These are phyloP conservation scores for Gaeumannomyces sp. DNA, from an alignment of 2,329 filamentous ascomycete genomes.

Conservation along the genomic window DNA sequence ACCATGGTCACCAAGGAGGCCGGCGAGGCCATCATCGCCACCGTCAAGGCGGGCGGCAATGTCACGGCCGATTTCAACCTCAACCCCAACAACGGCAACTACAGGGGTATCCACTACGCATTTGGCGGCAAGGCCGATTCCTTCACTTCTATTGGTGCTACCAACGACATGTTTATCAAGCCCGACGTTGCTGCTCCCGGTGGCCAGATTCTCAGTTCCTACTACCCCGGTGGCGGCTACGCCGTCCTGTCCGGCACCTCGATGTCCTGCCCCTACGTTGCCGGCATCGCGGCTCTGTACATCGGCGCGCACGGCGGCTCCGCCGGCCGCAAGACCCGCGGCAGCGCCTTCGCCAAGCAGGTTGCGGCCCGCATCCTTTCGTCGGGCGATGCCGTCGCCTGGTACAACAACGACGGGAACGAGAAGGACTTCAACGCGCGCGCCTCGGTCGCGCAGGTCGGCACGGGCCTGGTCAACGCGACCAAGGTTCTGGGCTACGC, in stretches of 20 bases:
- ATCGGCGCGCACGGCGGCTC: constrained; percentile 26
- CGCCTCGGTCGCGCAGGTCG: constrained; percentile 31
- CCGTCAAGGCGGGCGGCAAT: constrained; percentile 22
- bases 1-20: constrained; percentile 20
- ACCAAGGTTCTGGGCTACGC: constrained; percentile 32
- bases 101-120: constrained; percentile 11
- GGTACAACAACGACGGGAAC: neutral
- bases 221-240: constrained; percentile 30
- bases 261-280: constrained; percentile 42
- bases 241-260: constrained; percentile 44
- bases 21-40: constrained; percentile 25
- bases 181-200: constrained; percentile 38
- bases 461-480: constrained; percentile 35
- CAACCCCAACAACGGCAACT: constrained; percentile 6
- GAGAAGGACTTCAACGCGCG: neutral
- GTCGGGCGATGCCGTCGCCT: neutral
- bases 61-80: constrained; percentile 24
- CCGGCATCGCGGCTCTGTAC: constrained; percentile 39
- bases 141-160: constrained; percentile 37
- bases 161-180: constrained; percentile 36
- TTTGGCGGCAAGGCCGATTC: constrained; percentile 30
- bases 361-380: neutral
- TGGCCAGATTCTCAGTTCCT: constrained; percentile 40
- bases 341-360: neutral
- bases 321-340: neutral